Conservation (phyloP, 176 grass and related monocot genomes). For the Triticum turgidum region DNA sequence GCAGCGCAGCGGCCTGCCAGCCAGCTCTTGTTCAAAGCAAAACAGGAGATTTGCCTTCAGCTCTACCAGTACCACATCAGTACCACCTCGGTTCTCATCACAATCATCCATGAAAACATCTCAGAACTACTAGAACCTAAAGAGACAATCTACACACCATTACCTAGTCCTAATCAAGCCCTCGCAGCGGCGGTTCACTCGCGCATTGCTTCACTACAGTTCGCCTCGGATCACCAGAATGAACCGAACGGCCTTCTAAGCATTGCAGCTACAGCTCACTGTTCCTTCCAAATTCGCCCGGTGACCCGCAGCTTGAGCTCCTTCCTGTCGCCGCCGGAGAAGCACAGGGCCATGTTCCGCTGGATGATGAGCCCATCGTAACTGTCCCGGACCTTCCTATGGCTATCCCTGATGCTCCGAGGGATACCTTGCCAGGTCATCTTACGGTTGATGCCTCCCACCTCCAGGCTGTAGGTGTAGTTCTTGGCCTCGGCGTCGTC, state of each 20-base stretch:
- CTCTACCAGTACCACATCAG: constrained; percentile 20
- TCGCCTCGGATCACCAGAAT: not conserved
- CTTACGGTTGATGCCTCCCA: constrained; percentile 80
- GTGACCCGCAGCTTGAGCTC: constrained; percentile 93
- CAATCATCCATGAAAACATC: not conserved
- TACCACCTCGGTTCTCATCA: not conserved
- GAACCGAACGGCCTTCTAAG: not conserved
- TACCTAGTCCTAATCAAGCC: not conserved
- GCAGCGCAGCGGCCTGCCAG: not conserved
- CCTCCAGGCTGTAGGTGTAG: constrained; percentile 95
- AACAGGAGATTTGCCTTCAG: constrained; percentile 35
- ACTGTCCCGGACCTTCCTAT: constrained; percentile 89
- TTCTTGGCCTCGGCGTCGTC: constrained; percentile 82
- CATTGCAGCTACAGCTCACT: constrained; percentile 29
- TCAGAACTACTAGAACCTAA: constrained; percentile 4
- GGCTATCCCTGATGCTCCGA: constrained; percentile 92
- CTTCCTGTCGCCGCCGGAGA: constrained; percentile 85
- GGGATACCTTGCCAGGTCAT: constrained; percentile 97
- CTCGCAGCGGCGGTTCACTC: not conserved
- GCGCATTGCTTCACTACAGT: not conserved
- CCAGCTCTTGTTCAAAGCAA: constrained; percentile 27
- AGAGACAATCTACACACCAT: constrained; percentile 15
- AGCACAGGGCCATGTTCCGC: constrained; percentile 95
- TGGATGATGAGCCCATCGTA: constrained; percentile 95
- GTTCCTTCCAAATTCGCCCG: constrained; percentile 91